A percentile compares a stretch with the other conserved stretches of the same genome.
Evolutionary conservation across 805 yeast genomes (phyloP).

Genomic region (Lipomyces anomalus): DNA sequence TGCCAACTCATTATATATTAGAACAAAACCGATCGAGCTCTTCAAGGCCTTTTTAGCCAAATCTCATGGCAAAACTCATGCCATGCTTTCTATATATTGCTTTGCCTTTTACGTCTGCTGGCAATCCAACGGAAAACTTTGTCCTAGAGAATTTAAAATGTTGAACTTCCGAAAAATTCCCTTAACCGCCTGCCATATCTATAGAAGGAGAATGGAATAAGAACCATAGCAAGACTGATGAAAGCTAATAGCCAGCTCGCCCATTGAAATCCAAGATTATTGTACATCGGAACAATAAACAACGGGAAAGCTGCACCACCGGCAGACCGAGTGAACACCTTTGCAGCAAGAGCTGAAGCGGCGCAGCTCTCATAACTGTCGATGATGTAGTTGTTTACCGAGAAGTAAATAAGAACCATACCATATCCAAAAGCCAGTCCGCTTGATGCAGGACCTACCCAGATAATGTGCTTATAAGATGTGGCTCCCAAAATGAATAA

Average conservation of each 20-base stretch:
- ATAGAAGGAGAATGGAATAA: constrained; percentile 48
- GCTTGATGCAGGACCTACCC: constrained; percentile 53
- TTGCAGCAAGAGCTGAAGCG: constrained; percentile 63
- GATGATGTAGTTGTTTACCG: constrained; percentile 67
- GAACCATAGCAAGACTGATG: constrained; percentile 44
- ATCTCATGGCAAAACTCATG: no score
- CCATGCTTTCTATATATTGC: no score
- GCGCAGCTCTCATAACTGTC: constrained; percentile 69
- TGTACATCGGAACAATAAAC: constrained; percentile 52
- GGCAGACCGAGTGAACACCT: constrained; percentile 53
- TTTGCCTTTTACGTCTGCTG: no score
- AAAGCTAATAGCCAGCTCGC: constrained; percentile 52
- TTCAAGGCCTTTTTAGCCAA: no score
- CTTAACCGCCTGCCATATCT: no score
- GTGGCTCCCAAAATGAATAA: constrained; percentile 61
- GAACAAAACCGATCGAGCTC: no score
- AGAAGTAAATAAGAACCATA: constrained; percentile 52
- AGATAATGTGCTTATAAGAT: constrained; percentile 41
- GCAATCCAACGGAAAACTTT: no score
- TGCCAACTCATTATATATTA: no score
- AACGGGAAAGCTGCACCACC: constrained; percentile 59
- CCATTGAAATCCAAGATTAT: constrained; percentile 46
- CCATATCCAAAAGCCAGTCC: constrained; percentile 52
- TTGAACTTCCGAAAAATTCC: no score
- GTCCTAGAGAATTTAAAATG: no score